phyloP scores from a whole-genome alignment of 2,329 filamentous ascomycete species.

The Coniochaeta prunicola region DNA sequence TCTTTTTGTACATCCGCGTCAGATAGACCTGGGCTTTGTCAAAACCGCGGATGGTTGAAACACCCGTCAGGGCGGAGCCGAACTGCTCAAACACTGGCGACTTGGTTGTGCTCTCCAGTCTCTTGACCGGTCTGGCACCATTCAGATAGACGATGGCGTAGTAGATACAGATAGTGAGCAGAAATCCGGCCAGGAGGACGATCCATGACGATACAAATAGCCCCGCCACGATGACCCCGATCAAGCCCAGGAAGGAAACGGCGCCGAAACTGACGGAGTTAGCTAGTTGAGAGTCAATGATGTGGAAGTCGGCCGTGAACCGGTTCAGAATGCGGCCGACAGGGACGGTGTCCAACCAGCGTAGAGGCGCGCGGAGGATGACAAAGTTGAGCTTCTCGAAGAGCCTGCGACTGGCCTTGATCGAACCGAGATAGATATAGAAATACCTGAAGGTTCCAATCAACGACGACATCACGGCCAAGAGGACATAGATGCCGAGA shows the following conservation, averaged over 20 bases:
- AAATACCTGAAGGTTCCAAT: constrained; percentile 57
- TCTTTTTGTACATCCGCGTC: constrained; percentile 59
- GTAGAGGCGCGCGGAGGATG: constrained; percentile 64
- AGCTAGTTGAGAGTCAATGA: constrained; percentile 61
- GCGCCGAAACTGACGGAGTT: constrained; percentile 55
- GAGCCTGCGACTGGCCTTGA: constrained; percentile 60
- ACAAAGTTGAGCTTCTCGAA: constrained; percentile 61
- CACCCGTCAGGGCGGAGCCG: constrained; percentile 62
- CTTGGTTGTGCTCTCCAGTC: constrained; percentile 69
- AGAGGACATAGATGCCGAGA: constrained; percentile 56
- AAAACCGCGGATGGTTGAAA: constrained; percentile 70
- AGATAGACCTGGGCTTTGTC: constrained; percentile 61
- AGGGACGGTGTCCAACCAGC: constrained; percentile 75
- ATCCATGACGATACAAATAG: constrained; percentile 62
- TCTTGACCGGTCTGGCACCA: constrained; percentile 68
- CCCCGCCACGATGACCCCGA: constrained; percentile 60
- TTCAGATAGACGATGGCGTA: constrained; percentile 57
- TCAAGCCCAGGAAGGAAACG: constrained; percentile 52
- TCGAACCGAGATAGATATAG: constrained; percentile 56
- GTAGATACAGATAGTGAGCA: constrained; percentile 51
- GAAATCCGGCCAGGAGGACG: constrained; percentile 50
- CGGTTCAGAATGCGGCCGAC: constrained; percentile 70
- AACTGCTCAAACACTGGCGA: constrained; percentile 78
- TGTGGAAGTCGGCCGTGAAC: constrained; percentile 70
- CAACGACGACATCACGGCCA: constrained; percentile 50